Percentiles rank a stretch among this genome's conserved stretches.
Conservation (phyloP, 2,329 filamentous ascomycete species). For the Scorias spongiosa region DNA sequence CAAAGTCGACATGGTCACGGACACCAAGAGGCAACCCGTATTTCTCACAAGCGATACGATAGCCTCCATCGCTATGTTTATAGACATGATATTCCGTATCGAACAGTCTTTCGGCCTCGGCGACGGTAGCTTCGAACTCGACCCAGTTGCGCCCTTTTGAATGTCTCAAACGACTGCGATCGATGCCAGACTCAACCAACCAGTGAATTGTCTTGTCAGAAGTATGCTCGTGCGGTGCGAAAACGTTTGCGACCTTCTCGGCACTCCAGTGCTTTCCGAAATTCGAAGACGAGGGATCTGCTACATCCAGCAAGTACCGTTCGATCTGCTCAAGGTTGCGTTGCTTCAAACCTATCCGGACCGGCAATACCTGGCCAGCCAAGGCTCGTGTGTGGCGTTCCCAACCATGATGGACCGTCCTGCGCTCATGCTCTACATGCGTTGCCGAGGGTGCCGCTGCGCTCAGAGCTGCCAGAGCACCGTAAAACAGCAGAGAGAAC, state of each 20-base stretch:
- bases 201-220: constrained; percentile 11
- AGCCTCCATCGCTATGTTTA: constrained; percentile 16
- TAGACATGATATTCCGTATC: constrained; percentile 26
- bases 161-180: constrained; percentile 4
- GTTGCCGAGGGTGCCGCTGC: neutral
- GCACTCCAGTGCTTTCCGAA: constrained; percentile 17
- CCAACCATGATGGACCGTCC: neutral
- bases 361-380: constrained; percentile 8
- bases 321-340: constrained; percentile 11
- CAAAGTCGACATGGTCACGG: constrained; percentile 13
- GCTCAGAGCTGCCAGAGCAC: neutral
- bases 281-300: constrained; percentile 14
- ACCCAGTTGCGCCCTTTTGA: constrained; percentile 21
- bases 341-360: constrained; percentile 16
- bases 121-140: constrained; percentile 24
- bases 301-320: constrained; percentile 12
- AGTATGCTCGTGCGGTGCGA: constrained; percentile 14
- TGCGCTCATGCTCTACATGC: neutral
- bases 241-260: constrained; percentile 13
- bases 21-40: constrained; percentile 20
- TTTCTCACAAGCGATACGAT: constrained; percentile 23
- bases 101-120: constrained; percentile 24
- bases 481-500: neutral
- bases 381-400: neutral
- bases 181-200: constrained; percentile 12